Evolutionary conservation across 78 protist genomes (phyloP), one percentile per base, ranked within the genome.

Genomic region (Dictyostelium firmibasis): DNA sequence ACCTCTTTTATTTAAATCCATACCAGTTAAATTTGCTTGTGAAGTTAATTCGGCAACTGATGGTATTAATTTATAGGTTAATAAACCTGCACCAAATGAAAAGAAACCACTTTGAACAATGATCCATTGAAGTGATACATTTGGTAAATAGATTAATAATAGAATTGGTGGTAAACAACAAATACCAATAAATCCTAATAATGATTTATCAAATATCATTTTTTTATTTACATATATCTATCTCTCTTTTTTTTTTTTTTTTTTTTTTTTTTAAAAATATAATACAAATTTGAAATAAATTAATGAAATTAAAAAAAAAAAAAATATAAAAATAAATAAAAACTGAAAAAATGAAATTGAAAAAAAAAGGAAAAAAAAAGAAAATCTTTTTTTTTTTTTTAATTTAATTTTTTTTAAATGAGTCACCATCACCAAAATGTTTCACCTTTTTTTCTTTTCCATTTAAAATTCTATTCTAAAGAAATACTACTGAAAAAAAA

Each of bases 1-100:
- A 70, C 94, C 94, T 81, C 70, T 89, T 83, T 89, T 89, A 47
- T 89, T 89, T 50, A 89, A 60, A 69, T 89, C 94, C 41, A 81
- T 89, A 44, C 94, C 94, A 29, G 87, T 41, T 4, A 89, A 29
- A 2, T 83, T 83, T 62, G 94, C 94, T 41, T 53, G 10, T 11
- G 94, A 38, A 3, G 94, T 89, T 18, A 89, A n/a, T 0, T 89
- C 85, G 0, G 94, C 86, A 81, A 89, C 36, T 25, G 81, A 62
- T 43, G 94, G 94, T 16, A 89, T 89, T 31, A 89, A 69, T 25
- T 41, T 20, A 47, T 81, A 89, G 16, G 86, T 47, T 47, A 89
- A 69, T 14, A 89, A 18, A 81, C 94, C 94, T 33, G 94, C 94
- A 23, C 81, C 85, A 18, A 89, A 78, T 79, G 94, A 89, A 18